Evolutionary conservation across 129 eudicot species (phyloP).

Genomic region (Tanacetum coccineum): DNA sequence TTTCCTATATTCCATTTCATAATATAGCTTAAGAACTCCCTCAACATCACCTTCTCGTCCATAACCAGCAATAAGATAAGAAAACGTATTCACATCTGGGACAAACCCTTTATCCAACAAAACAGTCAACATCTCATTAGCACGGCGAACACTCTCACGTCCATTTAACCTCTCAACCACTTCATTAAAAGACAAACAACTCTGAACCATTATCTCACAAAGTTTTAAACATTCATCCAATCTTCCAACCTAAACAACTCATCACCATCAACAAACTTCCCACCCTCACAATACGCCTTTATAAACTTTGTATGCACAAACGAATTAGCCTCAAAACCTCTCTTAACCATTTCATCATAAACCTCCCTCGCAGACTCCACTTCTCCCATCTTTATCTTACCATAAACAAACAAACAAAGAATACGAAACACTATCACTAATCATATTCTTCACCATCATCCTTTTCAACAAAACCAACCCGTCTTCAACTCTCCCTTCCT

Average conservation of each 20-base stretch:
- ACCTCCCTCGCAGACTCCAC: slow-evolving; percentile 53
- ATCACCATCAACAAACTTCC: slow-evolving; percentile 48
- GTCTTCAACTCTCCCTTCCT: slow-evolving; percentile 50
- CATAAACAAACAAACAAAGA: slow-evolving; percentile 61
- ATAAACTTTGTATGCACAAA: slow-evolving; percentile 35
- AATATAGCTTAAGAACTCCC: slow-evolving; percentile 54
- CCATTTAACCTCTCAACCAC: slow-evolving; percentile 48
- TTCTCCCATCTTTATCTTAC: slow-evolving; percentile 52
- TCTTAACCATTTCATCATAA: slow-evolving; percentile 36
- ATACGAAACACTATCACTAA: slow-evolving; percentile 62
- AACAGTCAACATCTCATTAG: slow-evolving; percentile 54
- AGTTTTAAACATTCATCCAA: slow-evolving; percentile 48
- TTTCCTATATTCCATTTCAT: slow-evolving; percentile 76
- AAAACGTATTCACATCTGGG: slow-evolving; percentile 54
- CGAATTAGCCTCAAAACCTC: slow-evolving; percentile 28
- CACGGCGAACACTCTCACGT: slow-evolving; percentile 35
- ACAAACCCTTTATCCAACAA: slow-evolving; percentile 62
- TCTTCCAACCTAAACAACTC: slow-evolving; percentile 38
- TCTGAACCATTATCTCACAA: slow-evolving; percentile 64
- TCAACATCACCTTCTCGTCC: slow-evolving; percentile 42
- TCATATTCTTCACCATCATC: slow-evolving; percentile 68
- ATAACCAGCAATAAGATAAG: slow-evolving; percentile 63
- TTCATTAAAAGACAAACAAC: slow-evolving; percentile 46
- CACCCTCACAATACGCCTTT: slow-evolving; percentile 49
- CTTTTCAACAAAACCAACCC: slow-evolving; percentile 59